Base-by-base conservation (phyloP, 805 yeast species). In the Ogataea paradorogensis region DNA sequence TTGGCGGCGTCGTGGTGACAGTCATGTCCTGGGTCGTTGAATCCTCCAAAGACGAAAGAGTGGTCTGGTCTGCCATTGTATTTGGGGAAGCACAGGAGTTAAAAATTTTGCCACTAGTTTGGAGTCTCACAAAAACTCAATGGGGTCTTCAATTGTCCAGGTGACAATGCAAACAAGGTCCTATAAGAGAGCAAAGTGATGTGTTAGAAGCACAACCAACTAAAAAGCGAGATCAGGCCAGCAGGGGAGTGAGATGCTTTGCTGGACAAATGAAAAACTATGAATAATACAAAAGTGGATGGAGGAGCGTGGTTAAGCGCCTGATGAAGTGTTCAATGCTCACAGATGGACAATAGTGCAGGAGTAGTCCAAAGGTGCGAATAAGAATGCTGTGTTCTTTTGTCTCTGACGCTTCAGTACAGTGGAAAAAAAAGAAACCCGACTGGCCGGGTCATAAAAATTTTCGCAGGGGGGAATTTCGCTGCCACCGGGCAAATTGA, bases 31-130 rank as follows among this genome's bases (percentile, higher is more conserved):
- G 47, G 14, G 51, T 45, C 16, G 50, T 38, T 8, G 46, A 29
- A 29, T 59, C 65, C 21, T 61, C 65, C 26, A 48, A 45, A 3
- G 64, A 59, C 13, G 66, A 61, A 27, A 59, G 35, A 14, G 65
- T 59, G n/a, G 63, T 53, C 50, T 60, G 65, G 45, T 61, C 66
- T 6, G 64, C 59, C 66, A 61, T 61, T 21, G 14, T 31, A 15
- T 22, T 24, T 21, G 27, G 22, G 20, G 36, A 35, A 38, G 42
- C 42, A 38, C 36, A 38, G 35, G 36, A 27, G 42, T 38, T 31
- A 31, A 38, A 38, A 38, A 38, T 38, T 38, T 38, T 36, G 42
- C 42, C 42, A 38, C 42, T 38, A 27, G 42, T 32, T 15, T 27
- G 14, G 11, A 28, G 22, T 21, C 28, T 13, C 31, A 22, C 31